These are phyloP conservation scores for Metschnikowia kunwiensis DNA, from an alignment of 805 yeast species.

Conservation along the genomic window DNA sequence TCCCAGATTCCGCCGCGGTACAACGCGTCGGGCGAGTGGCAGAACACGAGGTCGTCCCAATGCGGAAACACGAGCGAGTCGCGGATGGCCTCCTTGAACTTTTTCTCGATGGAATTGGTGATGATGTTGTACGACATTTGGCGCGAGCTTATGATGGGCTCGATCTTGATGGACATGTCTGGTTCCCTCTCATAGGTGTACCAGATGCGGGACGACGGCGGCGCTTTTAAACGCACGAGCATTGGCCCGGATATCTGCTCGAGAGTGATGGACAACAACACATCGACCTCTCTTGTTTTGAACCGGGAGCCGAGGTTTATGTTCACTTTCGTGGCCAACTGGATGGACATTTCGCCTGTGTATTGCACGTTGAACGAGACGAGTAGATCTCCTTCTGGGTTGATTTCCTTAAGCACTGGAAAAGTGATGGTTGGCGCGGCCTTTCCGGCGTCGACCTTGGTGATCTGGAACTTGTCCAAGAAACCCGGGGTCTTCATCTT, in stretches of 20 bases:
- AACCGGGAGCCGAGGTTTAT: slow-evolving; percentile 74
- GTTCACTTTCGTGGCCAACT: slow-evolving; percentile 76
- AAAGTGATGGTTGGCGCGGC: slow-evolving; percentile 77
- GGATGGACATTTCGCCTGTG: slow-evolving; percentile 71
- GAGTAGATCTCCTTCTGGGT: slow-evolving; percentile 76
- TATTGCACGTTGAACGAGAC: slow-evolving; percentile 63
- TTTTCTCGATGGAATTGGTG: slow-evolving; percentile 74
- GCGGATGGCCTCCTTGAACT: slow-evolving; percentile 71
- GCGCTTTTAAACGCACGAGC: slow-evolving; percentile 70
- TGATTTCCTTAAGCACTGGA: slow-evolving; percentile 64
- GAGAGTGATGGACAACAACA: slow-evolving; percentile 67
- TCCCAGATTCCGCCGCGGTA: slow-evolving; percentile 97
- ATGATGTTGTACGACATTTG: slow-evolving; percentile 74
- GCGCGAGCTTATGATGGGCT: slow-evolving; percentile 87
- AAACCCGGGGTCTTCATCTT: slow-evolving; percentile 86
- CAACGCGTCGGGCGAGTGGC: slow-evolving; percentile 59
- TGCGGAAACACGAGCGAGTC: slow-evolving; percentile 81
- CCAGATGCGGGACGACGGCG: slow-evolving; percentile 91
- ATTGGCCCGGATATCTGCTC: slow-evolving; percentile 72
- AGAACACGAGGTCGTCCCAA: slow-evolving; percentile 84
- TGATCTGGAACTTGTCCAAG: slow-evolving; percentile 75
- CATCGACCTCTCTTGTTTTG: slow-evolving; percentile 69
- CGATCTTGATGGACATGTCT: slow-evolving; percentile 65
- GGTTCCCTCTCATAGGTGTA: slow-evolving; percentile 84
- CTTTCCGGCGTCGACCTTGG: slow-evolving; percentile 68